phyloP scores from a whole-genome alignment of 768 basidiomycete species.

The Mycena floridula region DNA sequence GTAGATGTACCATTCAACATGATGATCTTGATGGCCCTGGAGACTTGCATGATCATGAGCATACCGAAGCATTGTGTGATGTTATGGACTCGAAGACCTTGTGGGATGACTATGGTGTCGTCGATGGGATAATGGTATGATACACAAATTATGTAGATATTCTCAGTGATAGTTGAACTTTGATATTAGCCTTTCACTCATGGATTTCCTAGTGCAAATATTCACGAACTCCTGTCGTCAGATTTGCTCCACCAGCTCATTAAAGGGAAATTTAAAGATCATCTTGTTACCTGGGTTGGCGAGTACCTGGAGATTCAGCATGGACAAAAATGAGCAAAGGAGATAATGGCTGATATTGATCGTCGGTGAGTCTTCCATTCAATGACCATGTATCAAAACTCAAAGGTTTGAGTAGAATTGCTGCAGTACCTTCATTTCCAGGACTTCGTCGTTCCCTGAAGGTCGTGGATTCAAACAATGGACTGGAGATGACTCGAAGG shows the following conservation, averaged over 20 bases:
- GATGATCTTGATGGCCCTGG: slow-evolving; percentile 17
- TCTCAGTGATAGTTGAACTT: not conserved
- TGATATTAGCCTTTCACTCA: not conserved
- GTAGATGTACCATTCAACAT: slow-evolving; percentile 18
- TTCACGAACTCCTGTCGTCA: not conserved
- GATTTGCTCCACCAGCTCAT: not conserved
- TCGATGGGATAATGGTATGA: not conserved
- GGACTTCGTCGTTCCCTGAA: slow-evolving; percentile 23
- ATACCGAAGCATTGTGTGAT: slow-evolving; percentile 15
- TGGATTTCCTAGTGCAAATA: not conserved
- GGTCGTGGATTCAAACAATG: slow-evolving; percentile 28
- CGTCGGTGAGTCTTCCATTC: not conserved
- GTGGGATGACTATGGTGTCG: not conserved
- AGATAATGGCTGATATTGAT: not conserved
- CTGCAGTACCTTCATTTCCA: slow-evolving; percentile 18
- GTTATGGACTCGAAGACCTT: slow-evolving; percentile 7
- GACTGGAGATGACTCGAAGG: slow-evolving; percentile 33
- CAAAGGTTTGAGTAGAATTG: slow-evolving; percentile 14
- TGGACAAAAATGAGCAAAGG: not conserved
- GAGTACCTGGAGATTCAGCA: not conserved
- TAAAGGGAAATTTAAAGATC: not conserved
- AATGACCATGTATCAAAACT: not conserved
- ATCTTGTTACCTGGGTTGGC: not conserved
- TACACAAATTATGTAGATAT: too few species aligned
- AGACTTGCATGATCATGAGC: not conserved